Evolutionary conservation across 2,329 filamentous ascomycete species (phyloP).

Genomic region (Trichoderma cornu-damae): DNA sequence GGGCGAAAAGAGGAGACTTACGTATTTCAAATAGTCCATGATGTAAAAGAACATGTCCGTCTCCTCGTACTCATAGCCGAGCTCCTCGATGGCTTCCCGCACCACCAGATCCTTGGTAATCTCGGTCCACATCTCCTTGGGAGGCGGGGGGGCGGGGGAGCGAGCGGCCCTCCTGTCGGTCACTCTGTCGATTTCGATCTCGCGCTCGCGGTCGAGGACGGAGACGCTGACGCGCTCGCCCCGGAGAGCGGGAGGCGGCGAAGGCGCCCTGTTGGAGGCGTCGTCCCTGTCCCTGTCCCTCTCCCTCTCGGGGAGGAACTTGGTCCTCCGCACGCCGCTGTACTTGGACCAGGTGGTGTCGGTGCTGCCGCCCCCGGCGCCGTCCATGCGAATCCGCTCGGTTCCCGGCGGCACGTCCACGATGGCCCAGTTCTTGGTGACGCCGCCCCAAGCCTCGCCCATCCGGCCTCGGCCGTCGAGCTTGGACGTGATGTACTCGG

Average conservation of each 20-base stretch:
- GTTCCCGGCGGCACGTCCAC: constrained; percentile 82
- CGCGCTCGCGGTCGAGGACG: constrained; percentile 43
- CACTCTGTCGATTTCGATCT: constrained; percentile 52
- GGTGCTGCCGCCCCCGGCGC: constrained; percentile 65
- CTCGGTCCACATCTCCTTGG: constrained; percentile 85
- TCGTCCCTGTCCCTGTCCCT: constrained; percentile 44
- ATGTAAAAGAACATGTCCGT: constrained; percentile 87
- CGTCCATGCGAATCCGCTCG: constrained; percentile 76
- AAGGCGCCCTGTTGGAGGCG: constrained; percentile 25
- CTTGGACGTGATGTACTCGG: constrained; percentile 53
- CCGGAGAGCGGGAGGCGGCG: constrained; percentile 28
- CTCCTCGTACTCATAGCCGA: constrained; percentile 87
- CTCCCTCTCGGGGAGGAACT: constrained; percentile 63
- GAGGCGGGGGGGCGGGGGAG: constrained; percentile 36
- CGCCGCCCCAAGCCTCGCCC: constrained; percentile 69
- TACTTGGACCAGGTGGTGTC: constrained; percentile 77
- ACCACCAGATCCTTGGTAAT: constrained; percentile 89
- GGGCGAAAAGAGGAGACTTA: constrained; percentile 46
- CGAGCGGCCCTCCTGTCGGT: constrained; percentile 47
- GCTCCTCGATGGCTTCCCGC: constrained; percentile 76
- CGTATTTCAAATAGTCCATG: constrained; percentile 81
- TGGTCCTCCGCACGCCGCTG: constrained; percentile 68
- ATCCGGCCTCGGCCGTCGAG: constrained; percentile 58
- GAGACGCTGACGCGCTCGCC: constrained; percentile 43
- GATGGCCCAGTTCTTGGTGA: constrained; percentile 72